Evolutionary conservation across 495 filamentous ascomycete genomes (phyloP).

Genomic region (Penicillium mononematosum): DNA sequence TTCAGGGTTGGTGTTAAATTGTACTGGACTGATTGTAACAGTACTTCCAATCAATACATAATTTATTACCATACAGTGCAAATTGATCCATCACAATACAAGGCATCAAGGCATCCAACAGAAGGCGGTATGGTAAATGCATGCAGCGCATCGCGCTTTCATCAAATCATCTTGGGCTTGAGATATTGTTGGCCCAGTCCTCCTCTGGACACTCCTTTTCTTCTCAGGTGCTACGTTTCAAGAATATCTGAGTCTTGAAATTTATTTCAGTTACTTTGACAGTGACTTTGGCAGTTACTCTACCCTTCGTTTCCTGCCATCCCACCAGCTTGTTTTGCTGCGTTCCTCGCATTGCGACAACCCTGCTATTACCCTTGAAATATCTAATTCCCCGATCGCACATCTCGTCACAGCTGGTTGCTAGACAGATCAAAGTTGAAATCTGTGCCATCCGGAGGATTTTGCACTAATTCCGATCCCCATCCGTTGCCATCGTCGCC

Average conservation of each 20-base stretch:
- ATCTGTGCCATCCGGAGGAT: neutral
- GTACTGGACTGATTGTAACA: neutral
- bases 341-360: constrained; percentile 14
- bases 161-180: constrained; percentile 13
- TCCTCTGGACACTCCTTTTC: neutral
- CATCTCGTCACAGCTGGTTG: neutral
- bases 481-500: neutral
- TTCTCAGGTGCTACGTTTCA: neutral
- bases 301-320: neutral
- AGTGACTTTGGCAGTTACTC: neutral
- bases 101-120: constrained; percentile 26
- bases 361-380: constrained; percentile 3
- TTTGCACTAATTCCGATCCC: neutral
- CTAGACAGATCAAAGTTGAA: neutral
- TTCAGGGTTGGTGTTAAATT: neutral
- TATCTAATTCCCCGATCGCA: neutral
- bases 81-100: constrained; percentile 5
- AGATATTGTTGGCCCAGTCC: constrained; percentile 9
- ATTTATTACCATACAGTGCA: neutral
- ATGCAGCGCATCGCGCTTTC: constrained; percentile 33
- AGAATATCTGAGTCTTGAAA: neutral
- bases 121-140: constrained; percentile 23
- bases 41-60: neutral
- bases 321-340: neutral
- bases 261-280: neutral